Evolutionary conservation across 208 protist genomes (phyloP), one percentile per base, ranked within the genome.

Genomic region (Leishmania major): DNA sequence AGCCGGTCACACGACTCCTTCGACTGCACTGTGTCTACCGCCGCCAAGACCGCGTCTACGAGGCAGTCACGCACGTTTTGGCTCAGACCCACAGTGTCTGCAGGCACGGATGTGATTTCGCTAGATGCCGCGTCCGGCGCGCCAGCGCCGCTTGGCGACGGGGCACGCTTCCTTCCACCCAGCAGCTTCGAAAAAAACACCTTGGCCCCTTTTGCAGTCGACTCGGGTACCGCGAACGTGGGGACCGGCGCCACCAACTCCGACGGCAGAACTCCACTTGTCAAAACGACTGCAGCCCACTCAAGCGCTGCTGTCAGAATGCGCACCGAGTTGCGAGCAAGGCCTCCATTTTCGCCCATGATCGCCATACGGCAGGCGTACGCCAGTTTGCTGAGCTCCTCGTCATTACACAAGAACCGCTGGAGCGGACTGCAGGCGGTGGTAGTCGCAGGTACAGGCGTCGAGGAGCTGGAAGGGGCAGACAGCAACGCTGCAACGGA

Each of bases 141-240:
- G n/a, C 53, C 55, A 72, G 25, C 60, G n/a, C 13, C 40, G 13
- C 43, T 28, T 43, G 22, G 53, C 47, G 67, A 35, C 62, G 45
- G 4, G 17, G 31, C 37, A 53, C 43, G 25, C 53, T 82, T 80
- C 55, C 84, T 83, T 28, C 84, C 82, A 28, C 85, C 88, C 31
- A 94, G 79, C 60, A 93, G 49, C 67, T 94, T 93, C 1, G 89
- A 92, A 69, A 93, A 94, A 79, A 96, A 96, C 2, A 89, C 75
- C 66, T 88, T 87, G 11, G 89, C 80, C 5, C 87, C 90, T 25
- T 83, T 75, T 60, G 85, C 72, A 57, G 83, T 83, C 11, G 70
- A 82, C 72, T 86, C 78, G 2, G 89, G 67, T n/a, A 90, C 81
- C 28, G 84, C 85, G 49, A 90, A 89, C 3, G 79, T 71, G 2